These are phyloP conservation scores for Pseudognaphalium luteoalbum DNA, from an alignment of 129 eudicot species.

Conservation along the genomic window DNA sequence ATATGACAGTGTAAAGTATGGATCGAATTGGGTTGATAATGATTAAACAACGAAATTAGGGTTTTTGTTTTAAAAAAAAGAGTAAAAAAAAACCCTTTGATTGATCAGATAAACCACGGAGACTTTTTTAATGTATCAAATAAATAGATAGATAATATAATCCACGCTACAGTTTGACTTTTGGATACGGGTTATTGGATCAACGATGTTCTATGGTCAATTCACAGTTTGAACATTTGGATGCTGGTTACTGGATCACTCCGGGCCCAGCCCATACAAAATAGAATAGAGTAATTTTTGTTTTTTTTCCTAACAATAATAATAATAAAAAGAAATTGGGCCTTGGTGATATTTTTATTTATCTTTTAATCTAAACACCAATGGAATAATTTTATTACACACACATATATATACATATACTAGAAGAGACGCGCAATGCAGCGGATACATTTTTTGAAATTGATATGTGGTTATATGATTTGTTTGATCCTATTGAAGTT, in stretches of 20 bases:
- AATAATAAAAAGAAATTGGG: no score
- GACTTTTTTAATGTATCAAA: slow-evolving; percentile 10
- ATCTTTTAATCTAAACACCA: no score
- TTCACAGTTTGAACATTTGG: neutral
- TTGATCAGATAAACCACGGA: slow-evolving; percentile 28
- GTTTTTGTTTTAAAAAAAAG: neutral
- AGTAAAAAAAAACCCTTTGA: slow-evolving; percentile 11
- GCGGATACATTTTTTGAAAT: no score
- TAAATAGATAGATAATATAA: no score
- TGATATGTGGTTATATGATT: no score
- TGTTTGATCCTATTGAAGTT: no score
- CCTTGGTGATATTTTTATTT: no score
- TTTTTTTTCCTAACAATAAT: no score
- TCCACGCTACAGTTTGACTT: neutral
- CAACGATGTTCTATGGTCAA: neutral
- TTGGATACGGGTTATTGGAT: neutral
- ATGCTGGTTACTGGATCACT: neutral
- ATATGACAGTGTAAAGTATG: neutral
- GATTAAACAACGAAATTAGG: slow-evolving; percentile 10
- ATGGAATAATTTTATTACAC: no score
- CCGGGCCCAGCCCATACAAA: neutral
- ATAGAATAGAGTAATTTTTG: no score
- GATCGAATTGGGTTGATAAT: neutral
- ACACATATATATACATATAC: no score
- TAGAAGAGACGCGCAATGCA: no score